These are phyloP conservation scores for Fraxinus sp. DNA, from an alignment of 305 asterid species.

Conservation along the genomic window DNA sequence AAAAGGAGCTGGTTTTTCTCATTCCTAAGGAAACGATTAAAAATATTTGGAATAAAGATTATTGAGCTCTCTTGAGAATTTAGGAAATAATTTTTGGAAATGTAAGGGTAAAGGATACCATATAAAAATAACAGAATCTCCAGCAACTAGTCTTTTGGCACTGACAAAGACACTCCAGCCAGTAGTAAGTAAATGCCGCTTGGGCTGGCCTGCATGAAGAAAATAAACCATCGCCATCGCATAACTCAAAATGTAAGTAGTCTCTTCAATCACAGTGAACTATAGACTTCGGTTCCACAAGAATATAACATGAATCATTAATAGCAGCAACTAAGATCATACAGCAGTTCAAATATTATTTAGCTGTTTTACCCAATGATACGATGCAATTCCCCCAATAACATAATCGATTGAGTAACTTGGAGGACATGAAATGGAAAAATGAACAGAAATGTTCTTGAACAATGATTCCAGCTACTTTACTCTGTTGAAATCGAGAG, in stretches of 20 bases:
- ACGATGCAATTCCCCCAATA: not conserved
- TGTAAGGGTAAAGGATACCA: conserved; percentile 48
- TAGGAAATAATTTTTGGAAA: not conserved
- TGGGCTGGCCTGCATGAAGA: conserved; percentile 81
- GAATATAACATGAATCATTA: conserved; percentile 5
- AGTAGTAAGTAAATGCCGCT: conserved; percentile 91
- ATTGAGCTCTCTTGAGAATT: not conserved
- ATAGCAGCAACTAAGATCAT: not conserved
- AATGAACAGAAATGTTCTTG: not conserved
- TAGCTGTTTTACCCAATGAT: not conserved
- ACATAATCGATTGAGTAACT: not conserved
- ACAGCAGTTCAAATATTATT: not conserved
- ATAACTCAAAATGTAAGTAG: conserved; percentile 13
- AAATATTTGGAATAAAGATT: not conserved
- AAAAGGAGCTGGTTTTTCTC: conserved; percentile 90
- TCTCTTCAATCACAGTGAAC: not conserved
- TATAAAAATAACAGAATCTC: conserved; percentile 90
- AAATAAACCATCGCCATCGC: not conserved
- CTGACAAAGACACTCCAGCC: conserved; percentile 99
- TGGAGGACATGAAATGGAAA: not conserved
- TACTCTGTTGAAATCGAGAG: not conserved
- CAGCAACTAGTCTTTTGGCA: conserved; percentile 92
- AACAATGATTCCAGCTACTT: not conserved
- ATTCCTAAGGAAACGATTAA: conserved; percentile 48
- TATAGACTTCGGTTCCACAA: not conserved